Conservation (phyloP, 2,329 filamentous ascomycete species). For the Pseudopyricularia javanii region DNA sequence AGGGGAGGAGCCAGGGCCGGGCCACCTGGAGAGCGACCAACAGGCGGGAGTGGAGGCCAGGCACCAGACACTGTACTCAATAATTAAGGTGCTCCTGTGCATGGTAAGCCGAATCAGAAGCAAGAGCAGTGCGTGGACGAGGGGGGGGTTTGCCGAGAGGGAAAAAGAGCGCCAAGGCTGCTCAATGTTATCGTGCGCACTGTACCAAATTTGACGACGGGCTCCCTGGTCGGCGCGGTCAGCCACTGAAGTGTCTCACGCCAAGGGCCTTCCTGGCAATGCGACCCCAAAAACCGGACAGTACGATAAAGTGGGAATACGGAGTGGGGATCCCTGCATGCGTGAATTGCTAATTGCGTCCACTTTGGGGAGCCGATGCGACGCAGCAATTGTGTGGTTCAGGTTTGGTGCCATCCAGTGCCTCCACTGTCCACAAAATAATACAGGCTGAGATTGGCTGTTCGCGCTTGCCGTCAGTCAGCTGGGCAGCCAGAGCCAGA, state of each 20-base stretch:
- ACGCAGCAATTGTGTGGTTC: neutral
- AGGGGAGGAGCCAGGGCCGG: neutral
- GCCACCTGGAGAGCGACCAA: neutral
- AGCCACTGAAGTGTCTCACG: slow-evolving; percentile 3
- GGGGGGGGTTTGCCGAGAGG: neutral
- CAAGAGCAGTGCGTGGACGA: neutral
- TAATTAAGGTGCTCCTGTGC: too few relatives aligned
- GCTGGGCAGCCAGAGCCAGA: too few relatives aligned
- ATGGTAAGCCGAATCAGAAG: too few relatives aligned
- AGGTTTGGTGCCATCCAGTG: neutral
- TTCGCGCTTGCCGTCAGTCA: too few relatives aligned
- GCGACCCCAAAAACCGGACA: neutral
- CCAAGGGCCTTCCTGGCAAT: neutral
- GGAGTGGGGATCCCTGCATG: neutral
- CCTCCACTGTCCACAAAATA: too few relatives aligned
- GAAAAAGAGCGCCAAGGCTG: neutral
- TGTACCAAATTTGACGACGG: neutral
- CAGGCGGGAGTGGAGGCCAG: neutral
- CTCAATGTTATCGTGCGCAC: neutral
- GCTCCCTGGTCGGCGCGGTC: neutral
- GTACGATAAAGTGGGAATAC: neutral
- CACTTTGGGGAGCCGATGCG: neutral
- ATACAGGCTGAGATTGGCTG: too few relatives aligned
- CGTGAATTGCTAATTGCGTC: neutral
- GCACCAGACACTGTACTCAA: neutral